Percentiles rank a stretch among this genome's conserved stretches.
These are phyloP conservation scores for Herpotrichia juniperi DNA, from an alignment of 2,329 filamentous ascomycete genomes.

Conservation along the genomic window DNA sequence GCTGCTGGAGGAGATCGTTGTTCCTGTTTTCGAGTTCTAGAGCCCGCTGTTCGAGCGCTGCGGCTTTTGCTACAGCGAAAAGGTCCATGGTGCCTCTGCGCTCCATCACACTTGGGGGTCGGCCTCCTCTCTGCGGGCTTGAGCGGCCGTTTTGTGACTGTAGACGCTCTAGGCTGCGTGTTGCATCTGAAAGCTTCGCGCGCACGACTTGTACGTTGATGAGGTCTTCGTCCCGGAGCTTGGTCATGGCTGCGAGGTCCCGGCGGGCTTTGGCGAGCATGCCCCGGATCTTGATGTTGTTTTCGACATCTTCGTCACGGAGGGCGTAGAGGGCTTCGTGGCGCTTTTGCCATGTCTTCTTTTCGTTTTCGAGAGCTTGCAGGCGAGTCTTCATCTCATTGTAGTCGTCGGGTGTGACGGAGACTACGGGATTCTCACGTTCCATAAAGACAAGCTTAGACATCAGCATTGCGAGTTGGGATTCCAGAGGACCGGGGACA, in stretches of 20 bases:
- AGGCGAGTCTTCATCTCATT: constrained; percentile 35
- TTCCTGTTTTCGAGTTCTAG: constrained; percentile 51
- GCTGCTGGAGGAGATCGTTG: constrained; percentile 39
- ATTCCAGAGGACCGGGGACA: constrained; percentile 42
- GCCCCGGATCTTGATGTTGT: constrained; percentile 49
- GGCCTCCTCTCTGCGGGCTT: constrained; percentile 29
- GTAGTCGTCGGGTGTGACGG: constrained; percentile 48
- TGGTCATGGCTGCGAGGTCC: constrained; percentile 46
- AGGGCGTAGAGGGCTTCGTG: constrained; percentile 50
- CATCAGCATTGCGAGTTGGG: constrained; percentile 44
- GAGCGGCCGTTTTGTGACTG: constrained; percentile 22
- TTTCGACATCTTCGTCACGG: constrained; percentile 51
- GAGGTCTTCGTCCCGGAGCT: constrained; percentile 51
- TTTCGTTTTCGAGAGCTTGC: constrained; percentile 44
- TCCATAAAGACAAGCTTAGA: constrained; percentile 46
- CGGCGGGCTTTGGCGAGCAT: constrained; percentile 48
- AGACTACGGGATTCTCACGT: constrained; percentile 36
- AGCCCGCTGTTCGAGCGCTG: constrained; percentile 50
- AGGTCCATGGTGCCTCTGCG: constrained; percentile 45
- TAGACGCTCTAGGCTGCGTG: constrained; percentile 40
- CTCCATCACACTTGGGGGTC: constrained; percentile 40
- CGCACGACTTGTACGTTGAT: constrained; percentile 48
- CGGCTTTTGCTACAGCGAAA: constrained; percentile 49
- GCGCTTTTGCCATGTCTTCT: constrained; percentile 40
- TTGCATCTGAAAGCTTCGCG: constrained; percentile 48